Conservation (phyloP, 2,329 filamentous ascomycete species). For the Cladorrhinum sp. region DNA sequence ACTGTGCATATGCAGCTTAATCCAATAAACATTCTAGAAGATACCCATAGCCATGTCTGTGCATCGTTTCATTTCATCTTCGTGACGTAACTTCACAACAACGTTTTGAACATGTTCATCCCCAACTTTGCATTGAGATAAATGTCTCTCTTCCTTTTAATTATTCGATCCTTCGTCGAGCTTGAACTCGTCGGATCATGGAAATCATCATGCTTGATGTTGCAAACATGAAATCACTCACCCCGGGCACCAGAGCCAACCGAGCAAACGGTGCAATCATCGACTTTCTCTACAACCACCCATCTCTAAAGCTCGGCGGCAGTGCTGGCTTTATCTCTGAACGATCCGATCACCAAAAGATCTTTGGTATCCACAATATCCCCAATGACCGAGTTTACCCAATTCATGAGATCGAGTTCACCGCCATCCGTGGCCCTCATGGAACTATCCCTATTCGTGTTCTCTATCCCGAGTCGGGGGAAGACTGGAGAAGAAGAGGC, state of each 20-base stretch:
- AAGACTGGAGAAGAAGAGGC: neutral
- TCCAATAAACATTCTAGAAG: neutral
- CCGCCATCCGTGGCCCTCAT: slow-evolving; percentile 17
- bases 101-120: neutral
- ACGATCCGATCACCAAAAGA: slow-evolving; percentile 11
- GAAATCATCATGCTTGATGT: neutral
- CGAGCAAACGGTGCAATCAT: slow-evolving; percentile 9
- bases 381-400: slow-evolving; percentile 6
- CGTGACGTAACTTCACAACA: neutral
- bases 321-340: slow-evolving; percentile 8
- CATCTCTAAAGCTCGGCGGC: slow-evolving; percentile 16
- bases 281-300: slow-evolving; percentile 15
- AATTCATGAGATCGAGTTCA: slow-evolving; percentile 16
- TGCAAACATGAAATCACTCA: neutral
- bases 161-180: no score
- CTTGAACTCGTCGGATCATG: neutral
- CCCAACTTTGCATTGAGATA: neutral
- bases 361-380: slow-evolving; percentile 12
- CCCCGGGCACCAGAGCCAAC: slow-evolving; percentile 11
- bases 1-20: neutral
- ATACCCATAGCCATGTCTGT: neutral
- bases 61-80: neutral
- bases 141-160: neutral
- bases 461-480: slow-evolving; percentile 10
- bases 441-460: slow-evolving; percentile 18